Conservation (phyloP, 495 filamentous ascomycete genomes). For the Tuber borchii region DNA sequence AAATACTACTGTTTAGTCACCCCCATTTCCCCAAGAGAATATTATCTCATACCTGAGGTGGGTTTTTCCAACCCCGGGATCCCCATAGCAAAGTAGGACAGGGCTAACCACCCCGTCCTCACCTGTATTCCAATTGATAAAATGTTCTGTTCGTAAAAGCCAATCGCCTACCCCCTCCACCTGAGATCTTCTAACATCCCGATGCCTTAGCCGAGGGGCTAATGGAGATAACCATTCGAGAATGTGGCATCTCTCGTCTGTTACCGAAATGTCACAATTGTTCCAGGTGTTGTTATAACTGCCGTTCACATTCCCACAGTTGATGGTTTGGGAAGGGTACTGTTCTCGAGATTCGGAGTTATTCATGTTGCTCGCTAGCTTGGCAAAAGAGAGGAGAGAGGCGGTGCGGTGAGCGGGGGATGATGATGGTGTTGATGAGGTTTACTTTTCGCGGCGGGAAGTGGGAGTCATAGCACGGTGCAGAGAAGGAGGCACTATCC, state of each 20-base stretch:
- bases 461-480: no score
- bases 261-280: no score
- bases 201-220: not conserved
- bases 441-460: no score
- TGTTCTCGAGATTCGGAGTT: not conserved
- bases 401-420: no score
- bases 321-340: not conserved
- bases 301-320: not conserved
- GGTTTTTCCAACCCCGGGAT: not conserved
- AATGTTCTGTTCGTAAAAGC: not conserved
- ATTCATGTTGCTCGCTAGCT: not conserved
- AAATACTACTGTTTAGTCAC: not conserved
- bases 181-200: not conserved
- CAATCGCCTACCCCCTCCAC: not conserved
- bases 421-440: not conserved
- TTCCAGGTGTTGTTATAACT: not conserved
- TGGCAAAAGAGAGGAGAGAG: not conserved
- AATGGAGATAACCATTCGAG: not conserved
- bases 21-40: not conserved
- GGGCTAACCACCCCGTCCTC: not conserved
- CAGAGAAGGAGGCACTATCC: no score
- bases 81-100: not conserved
- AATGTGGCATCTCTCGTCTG: not conserved
- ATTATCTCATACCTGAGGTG: not conserved
- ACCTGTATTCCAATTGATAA: not conserved